Conservation (phyloP, 306 rosid genomes). For the Acacia confusa region DNA sequence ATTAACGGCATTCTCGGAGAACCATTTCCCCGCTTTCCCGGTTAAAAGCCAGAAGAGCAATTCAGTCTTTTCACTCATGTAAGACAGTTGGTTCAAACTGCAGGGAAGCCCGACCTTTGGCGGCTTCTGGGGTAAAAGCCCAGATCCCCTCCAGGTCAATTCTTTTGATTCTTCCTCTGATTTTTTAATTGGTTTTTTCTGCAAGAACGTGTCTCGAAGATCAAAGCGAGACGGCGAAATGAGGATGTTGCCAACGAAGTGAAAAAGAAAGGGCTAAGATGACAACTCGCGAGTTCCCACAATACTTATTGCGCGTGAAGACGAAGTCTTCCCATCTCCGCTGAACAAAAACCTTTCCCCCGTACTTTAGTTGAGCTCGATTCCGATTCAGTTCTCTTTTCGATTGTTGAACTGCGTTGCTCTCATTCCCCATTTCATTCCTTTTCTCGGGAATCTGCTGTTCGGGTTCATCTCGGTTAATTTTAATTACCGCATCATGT, state of each 20-base stretch:
- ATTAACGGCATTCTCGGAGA: not conserved
- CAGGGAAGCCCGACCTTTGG: constrained; percentile 28
- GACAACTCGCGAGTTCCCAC: constrained; percentile 7
- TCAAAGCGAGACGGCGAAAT: not conserved
- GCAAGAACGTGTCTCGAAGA: not conserved
- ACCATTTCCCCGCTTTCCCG: not conserved
- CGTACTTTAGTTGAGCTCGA: not conserved
- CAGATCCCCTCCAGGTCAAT: constrained; percentile 21
- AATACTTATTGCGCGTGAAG: not conserved
- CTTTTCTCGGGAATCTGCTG: not conserved
- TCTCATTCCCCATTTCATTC: not conserved
- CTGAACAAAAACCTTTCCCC: not conserved
- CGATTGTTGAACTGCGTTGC: not conserved
- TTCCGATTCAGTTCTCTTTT: not conserved
- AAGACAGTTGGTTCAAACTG: constrained; percentile 12
- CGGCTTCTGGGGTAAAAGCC: constrained; percentile 33
- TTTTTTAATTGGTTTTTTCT: not conserved
- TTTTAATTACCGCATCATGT: not conserved
- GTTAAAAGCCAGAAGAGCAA: constrained; percentile 5
- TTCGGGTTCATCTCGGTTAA: not conserved
- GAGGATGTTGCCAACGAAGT: not conserved
- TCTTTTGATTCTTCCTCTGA: not conserved
- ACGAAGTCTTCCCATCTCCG: not conserved
- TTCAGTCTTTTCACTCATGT: constrained; percentile 32
- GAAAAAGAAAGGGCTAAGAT: not conserved